A percentile compares a stretch with the other conserved stretches of the same genome.
These are phyloP conservation scores for Colletotrichum incanum DNA, from an alignment of 2,329 filamentous ascomycete genomes.

Conservation along the genomic window DNA sequence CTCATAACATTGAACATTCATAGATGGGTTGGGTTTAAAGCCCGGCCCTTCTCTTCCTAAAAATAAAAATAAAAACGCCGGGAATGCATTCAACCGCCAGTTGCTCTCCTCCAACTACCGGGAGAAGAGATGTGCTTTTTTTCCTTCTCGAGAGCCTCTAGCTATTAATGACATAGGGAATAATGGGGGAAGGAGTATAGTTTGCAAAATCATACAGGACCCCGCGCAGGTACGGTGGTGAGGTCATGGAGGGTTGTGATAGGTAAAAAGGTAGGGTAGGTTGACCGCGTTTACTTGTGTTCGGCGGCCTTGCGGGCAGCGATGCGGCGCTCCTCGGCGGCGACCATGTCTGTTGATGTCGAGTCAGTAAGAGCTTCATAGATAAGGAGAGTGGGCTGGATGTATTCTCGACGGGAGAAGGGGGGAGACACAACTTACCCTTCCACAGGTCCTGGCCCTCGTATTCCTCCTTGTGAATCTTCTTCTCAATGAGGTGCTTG, in stretches of 20 bases:
- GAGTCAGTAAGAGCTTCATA: constrained; percentile 20
- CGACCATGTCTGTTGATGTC: constrained; percentile 79
- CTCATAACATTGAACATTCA: neutral
- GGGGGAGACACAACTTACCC: constrained; percentile 64
- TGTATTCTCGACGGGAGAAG: neutral
- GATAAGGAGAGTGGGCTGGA: neutral
- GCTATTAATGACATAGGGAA: neutral
- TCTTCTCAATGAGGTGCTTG: constrained; percentile 88
- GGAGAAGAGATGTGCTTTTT: neutral
- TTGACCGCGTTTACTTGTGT: constrained; percentile 17
- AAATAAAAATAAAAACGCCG: constrained; percentile 1
- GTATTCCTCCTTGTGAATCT: constrained; percentile 88
- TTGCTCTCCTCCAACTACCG: neutral
- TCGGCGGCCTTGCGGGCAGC: constrained; percentile 53
- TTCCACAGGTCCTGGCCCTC: constrained; percentile 95
- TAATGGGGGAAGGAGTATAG: neutral
- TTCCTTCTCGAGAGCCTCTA: neutral
- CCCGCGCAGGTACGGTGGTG: neutral
- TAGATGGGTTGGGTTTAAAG: neutral
- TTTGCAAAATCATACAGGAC: neutral
- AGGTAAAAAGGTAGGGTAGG: neutral
- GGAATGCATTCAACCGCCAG: constrained; percentile 1
- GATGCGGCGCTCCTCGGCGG: constrained; percentile 79
- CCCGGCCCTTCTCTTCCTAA: neutral
- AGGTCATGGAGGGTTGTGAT: neutral